Evolutionary conservation across 805 yeast genomes (phyloP), one percentile per base, ranked within the genome.

Genomic region (Teunomyces atbi): DNA sequence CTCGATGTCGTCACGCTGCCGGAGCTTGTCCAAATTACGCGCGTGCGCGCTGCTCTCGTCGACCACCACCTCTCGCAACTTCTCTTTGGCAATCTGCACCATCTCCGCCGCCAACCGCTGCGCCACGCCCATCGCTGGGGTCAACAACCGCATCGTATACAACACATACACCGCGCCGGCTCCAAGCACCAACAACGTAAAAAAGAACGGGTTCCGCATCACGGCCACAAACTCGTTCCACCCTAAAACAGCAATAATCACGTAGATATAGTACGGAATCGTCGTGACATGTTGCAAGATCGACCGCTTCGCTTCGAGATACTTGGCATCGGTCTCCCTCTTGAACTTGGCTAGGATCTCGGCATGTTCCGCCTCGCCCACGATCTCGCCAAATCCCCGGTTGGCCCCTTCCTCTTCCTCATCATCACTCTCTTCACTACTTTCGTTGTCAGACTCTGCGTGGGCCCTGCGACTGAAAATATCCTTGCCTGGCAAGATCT

Each of bases 211-310:
- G 61, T 88, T 91, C 52, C 95, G 78, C 37, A 94, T 60, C 13
- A 94, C 80, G 7, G 94, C 85, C 86, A 90, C 79, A 54, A 94
- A 84, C 72, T 94, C 97, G 64, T 91, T 91, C 97, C 97, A 94
- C 7, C 99, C 99, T 18, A 94, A 71, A 3, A 87, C 82, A 2
- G 86, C 64, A 19, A 94, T 69, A 11, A 92, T 59, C 8, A 81
- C 68, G 67, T 89, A 90, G 47, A 94, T 81, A 72, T 85, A 94
- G 53, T 82, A 72, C 3, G 99, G 99, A 47, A 94, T 85, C 48
- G 84, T 83, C 0, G 96, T 81, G 10, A 82, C 78, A 41, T 85
- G 83, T 51, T 83, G 85, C 40, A 90, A 77, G 44, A 88, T 82
- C 2, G 96, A 86, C 53, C 97, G 80, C 64, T 88, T 91, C 15